These are phyloP conservation scores for Casuarina equisetifolia DNA, from an alignment of 306 rosid genomes.

Conservation along the genomic window DNA sequence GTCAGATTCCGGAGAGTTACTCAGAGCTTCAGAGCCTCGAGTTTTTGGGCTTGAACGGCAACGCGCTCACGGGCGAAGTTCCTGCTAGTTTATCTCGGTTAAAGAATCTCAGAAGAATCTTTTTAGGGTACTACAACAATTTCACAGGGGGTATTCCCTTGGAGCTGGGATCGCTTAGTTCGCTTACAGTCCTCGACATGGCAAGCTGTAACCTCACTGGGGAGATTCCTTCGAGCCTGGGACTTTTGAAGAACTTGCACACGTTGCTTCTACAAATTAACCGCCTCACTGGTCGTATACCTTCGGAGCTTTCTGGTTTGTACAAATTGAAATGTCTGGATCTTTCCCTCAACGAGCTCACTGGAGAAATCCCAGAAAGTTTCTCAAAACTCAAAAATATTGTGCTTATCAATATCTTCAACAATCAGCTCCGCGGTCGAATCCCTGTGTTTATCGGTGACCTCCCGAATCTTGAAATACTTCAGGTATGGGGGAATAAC, in stretches of 20 bases:
- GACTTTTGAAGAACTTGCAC: slow-evolving; percentile 43
- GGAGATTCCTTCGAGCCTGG: slow-evolving; percentile 54
- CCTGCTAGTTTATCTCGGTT: slow-evolving; percentile 52
- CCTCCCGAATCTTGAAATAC: slow-evolving; percentile 51
- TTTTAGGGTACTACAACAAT: slow-evolving; percentile 55
- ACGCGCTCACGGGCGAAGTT: slow-evolving; percentile 49
- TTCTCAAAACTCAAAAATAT: slow-evolving; percentile 54
- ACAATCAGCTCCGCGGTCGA: slow-evolving; percentile 53
- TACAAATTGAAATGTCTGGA: slow-evolving; percentile 53
- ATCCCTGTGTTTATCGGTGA: slow-evolving; percentile 64
- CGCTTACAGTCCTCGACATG: slow-evolving; percentile 54
- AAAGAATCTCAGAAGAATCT: slow-evolving; percentile 44
- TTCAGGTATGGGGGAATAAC: slow-evolving; percentile 84
- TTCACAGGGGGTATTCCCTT: slow-evolving; percentile 70
- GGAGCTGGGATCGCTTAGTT: slow-evolving; percentile 57
- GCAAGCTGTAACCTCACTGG: slow-evolving; percentile 57
- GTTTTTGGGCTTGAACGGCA: slow-evolving; percentile 41
- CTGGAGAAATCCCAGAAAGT: slow-evolving; percentile 66
- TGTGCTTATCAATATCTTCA: slow-evolving; percentile 54
- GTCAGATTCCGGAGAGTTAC: slow-evolving; percentile 57
- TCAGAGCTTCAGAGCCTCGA: slow-evolving; percentile 64
- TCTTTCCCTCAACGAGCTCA: slow-evolving; percentile 62
- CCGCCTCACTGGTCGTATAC: slow-evolving; percentile 64
- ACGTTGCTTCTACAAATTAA: slow-evolving; percentile 60
- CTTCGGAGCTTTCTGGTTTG: slow-evolving; percentile 61